A percentile compares a stretch with the other conserved stretches of the same genome.
These are phyloP conservation scores for Nannochloropsis oceanica DNA, from an alignment of 108 stramenopile genomes.

Conservation along the genomic window DNA sequence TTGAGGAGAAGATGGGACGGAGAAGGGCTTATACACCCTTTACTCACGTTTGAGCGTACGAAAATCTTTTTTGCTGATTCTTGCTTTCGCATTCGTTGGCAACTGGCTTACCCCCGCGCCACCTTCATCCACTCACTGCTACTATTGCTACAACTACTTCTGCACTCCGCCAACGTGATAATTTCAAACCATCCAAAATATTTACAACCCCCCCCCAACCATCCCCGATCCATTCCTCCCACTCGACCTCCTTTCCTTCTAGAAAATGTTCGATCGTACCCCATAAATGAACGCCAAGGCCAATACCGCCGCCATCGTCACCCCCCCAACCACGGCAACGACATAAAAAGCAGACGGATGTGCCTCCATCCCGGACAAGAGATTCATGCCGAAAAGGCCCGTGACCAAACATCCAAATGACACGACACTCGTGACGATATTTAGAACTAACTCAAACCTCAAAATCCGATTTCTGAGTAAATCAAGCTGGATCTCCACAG, in stretches of 20 bases:
- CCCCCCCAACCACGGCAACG: constrained; percentile 1
- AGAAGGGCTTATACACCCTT: too few relatives aligned
- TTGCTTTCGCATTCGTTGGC: too few relatives aligned
- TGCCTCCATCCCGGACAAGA: constrained; percentile 17
- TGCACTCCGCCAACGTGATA: too few relatives aligned
- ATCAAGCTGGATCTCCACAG: constrained; percentile 38
- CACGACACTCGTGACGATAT: constrained; percentile 24
- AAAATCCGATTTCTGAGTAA: constrained; percentile 32
- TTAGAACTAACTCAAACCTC: constrained; percentile 30
- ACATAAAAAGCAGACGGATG: constrained; percentile 1
- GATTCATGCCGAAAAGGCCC: constrained; percentile 36
- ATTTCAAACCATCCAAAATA: too few relatives aligned
- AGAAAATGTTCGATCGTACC: not conserved
- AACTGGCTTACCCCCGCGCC: too few relatives aligned
- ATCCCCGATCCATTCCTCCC: not conserved
- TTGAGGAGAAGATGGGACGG: too few relatives aligned
- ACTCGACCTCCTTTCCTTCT: not conserved
- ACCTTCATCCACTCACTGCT: too few relatives aligned
- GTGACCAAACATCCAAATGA: constrained; percentile 29
- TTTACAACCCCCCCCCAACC: too few relatives aligned
- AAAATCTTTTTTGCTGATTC: too few relatives aligned
- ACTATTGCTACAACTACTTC: too few relatives aligned
- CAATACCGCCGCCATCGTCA: constrained; percentile 8
- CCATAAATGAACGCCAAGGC: not conserved
- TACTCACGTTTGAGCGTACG: too few relatives aligned